Conservation (phyloP, 2,329 filamentous ascomycete species). For the Teratosphaeria nubilosa region DNA sequence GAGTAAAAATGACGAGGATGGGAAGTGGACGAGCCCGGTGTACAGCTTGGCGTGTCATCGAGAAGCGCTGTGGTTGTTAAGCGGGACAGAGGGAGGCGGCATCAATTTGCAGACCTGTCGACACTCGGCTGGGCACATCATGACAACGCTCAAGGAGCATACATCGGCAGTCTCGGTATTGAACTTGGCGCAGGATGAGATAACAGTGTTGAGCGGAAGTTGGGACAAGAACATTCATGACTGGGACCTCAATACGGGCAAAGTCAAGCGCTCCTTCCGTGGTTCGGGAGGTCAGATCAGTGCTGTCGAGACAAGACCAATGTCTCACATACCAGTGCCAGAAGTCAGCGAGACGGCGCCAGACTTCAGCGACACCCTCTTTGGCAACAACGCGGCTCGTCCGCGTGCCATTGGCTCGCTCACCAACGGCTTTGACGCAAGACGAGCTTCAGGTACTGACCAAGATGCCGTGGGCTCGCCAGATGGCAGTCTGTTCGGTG, state of each 20-base stretch:
- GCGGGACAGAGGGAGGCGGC: slow-evolving; percentile 77
- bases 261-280: slow-evolving; percentile 64
- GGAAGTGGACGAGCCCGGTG: slow-evolving; percentile 58
- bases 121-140: slow-evolving; percentile 87
- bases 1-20: slow-evolving; percentile 30
- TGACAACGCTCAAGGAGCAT: slow-evolving; percentile 70
- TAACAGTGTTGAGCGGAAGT: slow-evolving; percentile 77
- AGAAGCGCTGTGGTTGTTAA: slow-evolving; percentile 81
- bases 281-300: slow-evolving; percentile 77
- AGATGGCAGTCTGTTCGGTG: slow-evolving; percentile 74
- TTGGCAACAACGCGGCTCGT: slow-evolving; percentile 58
- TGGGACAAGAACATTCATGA: slow-evolving; percentile 94
- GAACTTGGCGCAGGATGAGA: slow-evolving; percentile 72
- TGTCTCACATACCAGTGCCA: slow-evolving; percentile 65
- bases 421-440: slow-evolving; percentile 22
- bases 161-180: slow-evolving; percentile 87
- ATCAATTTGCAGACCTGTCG: slow-evolving; percentile 91
- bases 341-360: slow-evolving; percentile 59
- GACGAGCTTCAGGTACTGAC: slow-evolving; percentile 28
- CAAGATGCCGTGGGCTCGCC: slow-evolving; percentile 55
- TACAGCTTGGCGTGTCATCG: slow-evolving; percentile 90
- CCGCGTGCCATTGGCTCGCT: slow-evolving; percentile 47
- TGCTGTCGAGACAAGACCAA: slow-evolving; percentile 73
- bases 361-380: slow-evolving; percentile 59
- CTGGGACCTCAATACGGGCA: slow-evolving; percentile 87